These are phyloP conservation scores for Metarhizium sp. DNA, from an alignment of 2,329 filamentous ascomycete genomes.

Conservation along the genomic window DNA sequence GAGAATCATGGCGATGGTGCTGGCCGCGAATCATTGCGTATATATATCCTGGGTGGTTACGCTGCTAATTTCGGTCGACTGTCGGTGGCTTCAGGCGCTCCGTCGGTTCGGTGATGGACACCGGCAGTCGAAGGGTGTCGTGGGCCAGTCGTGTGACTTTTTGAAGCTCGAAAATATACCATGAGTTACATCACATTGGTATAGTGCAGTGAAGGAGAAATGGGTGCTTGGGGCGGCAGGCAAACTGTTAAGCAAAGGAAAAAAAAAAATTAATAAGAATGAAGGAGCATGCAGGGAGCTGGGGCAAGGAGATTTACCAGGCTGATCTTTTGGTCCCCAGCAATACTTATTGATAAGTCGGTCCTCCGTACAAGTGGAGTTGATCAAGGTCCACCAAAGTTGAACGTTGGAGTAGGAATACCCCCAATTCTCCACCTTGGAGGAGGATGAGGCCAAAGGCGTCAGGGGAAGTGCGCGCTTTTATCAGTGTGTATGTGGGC, in stretches of 20 bases:
- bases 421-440: too few relatives aligned
- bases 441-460: too few relatives aligned
- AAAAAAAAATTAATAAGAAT: not conserved
- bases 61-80: not conserved
- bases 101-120: not conserved
- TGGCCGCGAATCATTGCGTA: not conserved
- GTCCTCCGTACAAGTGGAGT: too few relatives aligned
- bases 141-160: not conserved
- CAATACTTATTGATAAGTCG: too few relatives aligned
- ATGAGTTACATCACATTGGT: not conserved
- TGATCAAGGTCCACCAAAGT: not conserved
- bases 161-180: not conserved
- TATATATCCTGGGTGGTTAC: not conserved
- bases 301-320: not conserved
- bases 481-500: too few relatives aligned
- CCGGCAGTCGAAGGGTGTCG: not conserved
- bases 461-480: too few relatives aligned
- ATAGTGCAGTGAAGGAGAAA: not conserved
- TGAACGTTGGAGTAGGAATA: too few relatives aligned
- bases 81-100: not conserved
- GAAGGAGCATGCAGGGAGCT: not conserved
- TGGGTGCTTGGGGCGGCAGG: not conserved
- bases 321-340: too few relatives aligned
- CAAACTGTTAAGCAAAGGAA: not conserved
- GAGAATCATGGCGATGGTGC: not conserved